Evolutionary conservation across 352 stramenopile genomes (phyloP), one percentile per base, ranked within the genome.

Genomic region (Thalassiosira sp.): DNA sequence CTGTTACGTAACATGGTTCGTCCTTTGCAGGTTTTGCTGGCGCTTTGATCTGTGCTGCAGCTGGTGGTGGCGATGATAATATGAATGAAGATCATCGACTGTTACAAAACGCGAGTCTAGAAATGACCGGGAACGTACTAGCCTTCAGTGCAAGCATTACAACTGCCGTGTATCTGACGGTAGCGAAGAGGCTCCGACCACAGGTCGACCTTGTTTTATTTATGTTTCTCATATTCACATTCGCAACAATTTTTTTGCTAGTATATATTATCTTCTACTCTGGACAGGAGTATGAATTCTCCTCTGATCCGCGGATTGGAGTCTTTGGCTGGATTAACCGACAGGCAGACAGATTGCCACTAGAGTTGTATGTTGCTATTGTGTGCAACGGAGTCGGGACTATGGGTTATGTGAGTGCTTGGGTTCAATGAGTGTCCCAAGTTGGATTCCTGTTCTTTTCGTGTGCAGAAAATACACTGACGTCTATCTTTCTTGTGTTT

Each of bases 281-380:
- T 5, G 89, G 90, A 11, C 66, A 90, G 66, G n/a, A 94, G 18
- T 72, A 94, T 25, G 85, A 74, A 40, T 64, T 95, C 16, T 95
- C 89, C 15, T 86, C 73, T 5, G 79, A 97, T 76, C 84, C 85
- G 11, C 83, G 94, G 49, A 73, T 86, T 24, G 94, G 94, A 1
- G 27, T 96, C 24, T 95, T 95, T 65, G 94, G 94, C 25, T 97
- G 93, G 94, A 63, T 94, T 22, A 91, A 89, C 24, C 73, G 87
- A 0, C 74, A 74, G 11, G 31, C 13, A 20, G 76, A 84, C 61
- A 88, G 92, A 10, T 62, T 97, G 11, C 53, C 90, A 16, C 80
- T 95, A n/a, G 84, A 94, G 42, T 62, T 91, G 25, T 96, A 94
- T 75, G 87, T 96, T 27, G 91, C 94, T 49, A 88, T 96, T 27